Conservation (phyloP, 345 rosid genomes). For the Eutrema japonicum region DNA sequence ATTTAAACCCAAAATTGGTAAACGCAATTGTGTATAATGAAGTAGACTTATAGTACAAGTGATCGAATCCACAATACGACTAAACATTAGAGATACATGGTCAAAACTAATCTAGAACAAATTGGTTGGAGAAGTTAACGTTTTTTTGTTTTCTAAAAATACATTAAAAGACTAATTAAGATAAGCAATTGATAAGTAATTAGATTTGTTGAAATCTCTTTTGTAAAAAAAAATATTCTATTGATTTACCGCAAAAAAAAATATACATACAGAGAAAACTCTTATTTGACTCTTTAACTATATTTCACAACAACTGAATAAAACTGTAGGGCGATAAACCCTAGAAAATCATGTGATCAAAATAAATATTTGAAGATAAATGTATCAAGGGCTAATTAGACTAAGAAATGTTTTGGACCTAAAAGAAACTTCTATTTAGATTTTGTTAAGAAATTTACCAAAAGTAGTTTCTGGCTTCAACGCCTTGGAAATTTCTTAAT, state of each 20-base stretch:
- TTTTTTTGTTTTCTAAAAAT: neutral
- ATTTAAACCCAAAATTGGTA: no score
- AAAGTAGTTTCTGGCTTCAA: conserved; percentile 30
- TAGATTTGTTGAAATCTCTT: neutral
- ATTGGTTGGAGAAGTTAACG: neutral
- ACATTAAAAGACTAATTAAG: no score
- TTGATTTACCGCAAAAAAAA: neutral
- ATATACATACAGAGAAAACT: neutral
- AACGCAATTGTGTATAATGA: no score
- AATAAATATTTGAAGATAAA: neutral
- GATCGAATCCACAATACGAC: no score
- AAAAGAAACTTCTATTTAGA: neutral
- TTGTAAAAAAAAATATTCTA: no score
- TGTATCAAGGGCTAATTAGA: neutral
- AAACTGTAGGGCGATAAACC: neutral
- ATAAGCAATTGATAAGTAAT: no score
- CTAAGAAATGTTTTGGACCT: neutral
- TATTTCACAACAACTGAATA: neutral
- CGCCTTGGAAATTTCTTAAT: conserved; percentile 26
- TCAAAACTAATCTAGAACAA: no score
- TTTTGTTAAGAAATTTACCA: conserved; percentile 21
- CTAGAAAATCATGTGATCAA: neutral
- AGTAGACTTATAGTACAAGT: no score
- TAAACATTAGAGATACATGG: no score
- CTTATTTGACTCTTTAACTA: neutral